Evolutionary conservation across 176 grass and related monocot genomes (phyloP).

Genomic region (Phoenix roebelenii): DNA sequence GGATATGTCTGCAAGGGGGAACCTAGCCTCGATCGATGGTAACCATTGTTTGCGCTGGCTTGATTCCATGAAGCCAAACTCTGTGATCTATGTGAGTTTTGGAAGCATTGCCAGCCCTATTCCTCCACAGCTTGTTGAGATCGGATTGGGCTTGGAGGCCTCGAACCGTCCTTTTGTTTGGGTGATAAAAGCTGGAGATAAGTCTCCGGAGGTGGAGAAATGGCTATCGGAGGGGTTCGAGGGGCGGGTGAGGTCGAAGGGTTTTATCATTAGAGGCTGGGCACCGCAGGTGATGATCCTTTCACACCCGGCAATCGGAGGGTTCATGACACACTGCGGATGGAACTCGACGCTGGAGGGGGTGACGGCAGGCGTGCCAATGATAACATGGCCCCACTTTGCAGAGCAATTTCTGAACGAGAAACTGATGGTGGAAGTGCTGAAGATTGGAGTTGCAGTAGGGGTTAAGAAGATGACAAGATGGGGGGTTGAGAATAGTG

Average conservation of each 20-base stretch:
- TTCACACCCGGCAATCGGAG: constrained; percentile 19
- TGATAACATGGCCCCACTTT: constrained; percentile 32
- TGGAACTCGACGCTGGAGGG: constrained; percentile 35
- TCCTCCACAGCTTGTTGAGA: not conserved
- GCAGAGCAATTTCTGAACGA: constrained; percentile 28
- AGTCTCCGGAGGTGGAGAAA: not conserved
- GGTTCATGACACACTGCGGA: constrained; percentile 40
- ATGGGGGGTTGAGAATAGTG: constrained; percentile 13
- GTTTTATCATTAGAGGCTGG: constrained; percentile 27
- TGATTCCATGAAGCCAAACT: not conserved
- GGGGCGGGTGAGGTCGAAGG: not conserved
- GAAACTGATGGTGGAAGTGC: constrained; percentile 2
- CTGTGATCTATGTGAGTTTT: not conserved
- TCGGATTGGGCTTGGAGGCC: not conserved
- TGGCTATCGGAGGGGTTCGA: constrained; percentile 4
- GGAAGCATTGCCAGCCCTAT: not conserved
- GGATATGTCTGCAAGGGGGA: not conserved
- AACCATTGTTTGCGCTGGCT: not conserved
- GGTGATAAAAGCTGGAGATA: constrained; percentile 3
- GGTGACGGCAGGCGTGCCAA: constrained; percentile 16
- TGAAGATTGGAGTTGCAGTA: constrained; percentile 1
- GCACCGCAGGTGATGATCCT: constrained; percentile 25
- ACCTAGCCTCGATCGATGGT: not conserved
- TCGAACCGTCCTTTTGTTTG: not conserved
- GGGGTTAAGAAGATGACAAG: constrained; percentile 6